phyloP scores from a whole-genome alignment of 2,329 filamentous ascomycete species.

The Lasiodiplodia theobromae region DNA sequence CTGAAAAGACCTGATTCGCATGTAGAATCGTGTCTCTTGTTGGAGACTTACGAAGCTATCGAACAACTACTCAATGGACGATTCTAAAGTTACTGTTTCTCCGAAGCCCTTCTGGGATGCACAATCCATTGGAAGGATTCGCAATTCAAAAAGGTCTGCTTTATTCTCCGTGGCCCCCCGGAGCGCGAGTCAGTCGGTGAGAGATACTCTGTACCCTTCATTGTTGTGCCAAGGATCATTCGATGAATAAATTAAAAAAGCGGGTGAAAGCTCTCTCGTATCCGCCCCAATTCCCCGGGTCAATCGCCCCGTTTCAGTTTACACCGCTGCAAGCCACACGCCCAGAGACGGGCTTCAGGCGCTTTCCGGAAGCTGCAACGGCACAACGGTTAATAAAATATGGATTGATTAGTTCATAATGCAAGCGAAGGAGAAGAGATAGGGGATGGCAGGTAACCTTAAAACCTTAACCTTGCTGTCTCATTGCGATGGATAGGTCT shows the following conservation, averaged over 20 bases:
- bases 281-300: not conserved
- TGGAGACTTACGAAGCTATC: no score
- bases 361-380: not conserved
- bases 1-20: no score
- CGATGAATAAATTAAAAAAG: not conserved
- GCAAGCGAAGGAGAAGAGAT: not conserved
- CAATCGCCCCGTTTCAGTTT: not conserved
- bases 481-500: not conserved
- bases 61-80: no score
- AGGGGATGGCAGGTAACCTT: not conserved
- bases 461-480: slow-evolving; percentile 3
- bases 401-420: not conserved
- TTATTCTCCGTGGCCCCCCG: no score
- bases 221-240: not conserved
- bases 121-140: no score
- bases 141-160: no score
- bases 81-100: no score
- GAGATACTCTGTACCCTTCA: no score
- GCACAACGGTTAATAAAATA: not conserved
- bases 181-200: no score
- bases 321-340: not conserved
- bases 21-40: no score
- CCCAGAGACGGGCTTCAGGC: not conserved
- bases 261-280: not conserved
- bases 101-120: no score